Conservation (phyloP, 306 rosid genomes). For the Quercus rubra region DNA sequence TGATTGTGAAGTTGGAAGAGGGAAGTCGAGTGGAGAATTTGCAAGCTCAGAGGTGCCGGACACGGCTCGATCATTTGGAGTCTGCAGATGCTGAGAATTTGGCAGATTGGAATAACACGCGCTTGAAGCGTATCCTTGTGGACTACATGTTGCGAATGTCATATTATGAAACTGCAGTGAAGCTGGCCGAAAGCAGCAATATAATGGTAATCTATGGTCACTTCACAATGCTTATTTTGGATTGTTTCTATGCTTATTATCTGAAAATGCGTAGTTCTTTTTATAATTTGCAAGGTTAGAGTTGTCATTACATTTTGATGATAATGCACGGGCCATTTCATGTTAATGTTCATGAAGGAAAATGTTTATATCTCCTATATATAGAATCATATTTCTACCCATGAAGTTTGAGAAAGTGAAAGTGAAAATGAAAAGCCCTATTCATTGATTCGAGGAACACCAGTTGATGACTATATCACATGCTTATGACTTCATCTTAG, state of each 20-base stretch:
- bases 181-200: conserved; percentile 69
- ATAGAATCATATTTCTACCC: background rate
- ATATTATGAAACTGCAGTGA: conserved; percentile 74
- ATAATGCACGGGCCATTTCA: background rate
- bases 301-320: background rate
- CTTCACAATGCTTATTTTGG: background rate
- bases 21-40: conserved; percentile 68
- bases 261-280: no score
- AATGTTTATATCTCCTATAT: background rate
- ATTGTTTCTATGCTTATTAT: background rate
- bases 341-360: background rate
- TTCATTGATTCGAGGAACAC: background rate
- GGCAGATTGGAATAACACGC: conserved; percentile 71
- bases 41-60: conserved; percentile 88
- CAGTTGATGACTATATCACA: background rate
- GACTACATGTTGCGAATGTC: conserved; percentile 99
- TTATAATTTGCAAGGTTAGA: no score
- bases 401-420: background rate
- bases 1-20: conserved; percentile 68
- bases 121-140: conserved; percentile 86
- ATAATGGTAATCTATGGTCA: conserved; percentile 49
- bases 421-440: background rate
- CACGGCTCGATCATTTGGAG: conserved; percentile 74
- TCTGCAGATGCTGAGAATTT: conserved; percentile 71
- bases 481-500: background rate